phyloP scores from a whole-genome alignment of 2,329 filamentous ascomycete genomes.

The Talaromyces atroroseus region DNA sequence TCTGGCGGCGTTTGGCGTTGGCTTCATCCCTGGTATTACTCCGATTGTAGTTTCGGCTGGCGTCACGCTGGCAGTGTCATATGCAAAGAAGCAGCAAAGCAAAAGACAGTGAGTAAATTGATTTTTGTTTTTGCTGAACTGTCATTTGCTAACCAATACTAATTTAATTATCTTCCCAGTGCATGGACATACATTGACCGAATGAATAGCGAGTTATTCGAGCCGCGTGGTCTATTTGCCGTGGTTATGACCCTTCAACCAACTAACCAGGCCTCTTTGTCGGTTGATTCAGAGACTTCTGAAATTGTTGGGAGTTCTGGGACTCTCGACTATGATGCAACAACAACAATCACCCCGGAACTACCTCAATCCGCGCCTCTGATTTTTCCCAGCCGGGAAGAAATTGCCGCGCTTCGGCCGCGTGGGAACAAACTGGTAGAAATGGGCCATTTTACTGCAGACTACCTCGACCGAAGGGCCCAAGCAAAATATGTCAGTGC shows the following conservation, averaged over 20 bases:
- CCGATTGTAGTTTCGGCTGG: background rate
- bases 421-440: background rate
- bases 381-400: background rate
- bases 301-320: background rate
- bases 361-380: background rate
- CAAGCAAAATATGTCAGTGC: background rate
- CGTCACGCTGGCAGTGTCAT: background rate
- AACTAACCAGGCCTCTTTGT: background rate
- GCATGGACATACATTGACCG: background rate
- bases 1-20: background rate
- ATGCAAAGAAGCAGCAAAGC: background rate
- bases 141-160: background rate
- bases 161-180: background rate
- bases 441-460: background rate
- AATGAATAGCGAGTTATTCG: background rate
- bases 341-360: background rate
- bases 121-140: background rate
- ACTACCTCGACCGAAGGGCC: background rate
- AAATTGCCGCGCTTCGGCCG: background rate
- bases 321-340: background rate
- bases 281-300: background rate
- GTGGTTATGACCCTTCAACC: conserved; percentile 3
- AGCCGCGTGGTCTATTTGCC: background rate
- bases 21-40: background rate
- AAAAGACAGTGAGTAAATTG: background rate